phyloP scores from a whole-genome alignment of 371 early-diverging fungal species.

The Entomophthora muscae region DNA sequence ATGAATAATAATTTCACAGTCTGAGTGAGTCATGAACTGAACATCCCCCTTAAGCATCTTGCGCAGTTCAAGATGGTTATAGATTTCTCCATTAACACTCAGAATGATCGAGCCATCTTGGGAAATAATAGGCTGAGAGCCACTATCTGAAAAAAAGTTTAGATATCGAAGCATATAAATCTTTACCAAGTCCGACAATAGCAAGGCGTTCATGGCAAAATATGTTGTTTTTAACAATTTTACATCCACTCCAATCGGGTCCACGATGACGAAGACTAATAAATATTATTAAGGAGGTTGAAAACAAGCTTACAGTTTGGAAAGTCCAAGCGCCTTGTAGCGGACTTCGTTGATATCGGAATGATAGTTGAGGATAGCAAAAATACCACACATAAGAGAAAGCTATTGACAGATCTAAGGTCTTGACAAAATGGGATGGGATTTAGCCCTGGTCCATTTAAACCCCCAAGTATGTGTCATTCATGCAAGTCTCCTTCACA shows the following conservation, averaged over 20 bases:
- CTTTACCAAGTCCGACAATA: slow-evolving; percentile 86
- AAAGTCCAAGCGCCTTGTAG: slow-evolving; percentile 60
- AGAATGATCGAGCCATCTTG: slow-evolving; percentile 66
- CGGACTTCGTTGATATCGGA: slow-evolving; percentile 60
- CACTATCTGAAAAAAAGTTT: slow-evolving; percentile 36
- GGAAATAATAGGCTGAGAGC: slow-evolving; percentile 88
- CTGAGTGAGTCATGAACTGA: slow-evolving; percentile 81
- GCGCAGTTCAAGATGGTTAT: slow-evolving; percentile 82
- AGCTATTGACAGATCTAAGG: background rate
- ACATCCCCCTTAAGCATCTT: slow-evolving; percentile 43
- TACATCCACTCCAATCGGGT: slow-evolving; percentile 91
- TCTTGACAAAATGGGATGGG: background rate
- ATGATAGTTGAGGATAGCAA: slow-evolving; percentile 73
- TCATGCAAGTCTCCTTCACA: no score
- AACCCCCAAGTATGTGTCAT: no score
- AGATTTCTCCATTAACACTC: slow-evolving; percentile 93
- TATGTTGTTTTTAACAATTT: slow-evolving; percentile 56
- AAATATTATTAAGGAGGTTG: background rate
- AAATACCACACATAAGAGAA: slow-evolving; percentile 84
- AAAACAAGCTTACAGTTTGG: slow-evolving; percentile 55
- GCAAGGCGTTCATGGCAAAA: slow-evolving; percentile 92
- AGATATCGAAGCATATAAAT: background rate
- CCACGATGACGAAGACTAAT: slow-evolving; percentile 76
- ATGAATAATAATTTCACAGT: slow-evolving; percentile 90
- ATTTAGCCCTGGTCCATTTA: no score